Conservation (phyloP, 2,329 filamentous ascomycete genomes). For the Fusarium subtropicale region DNA sequence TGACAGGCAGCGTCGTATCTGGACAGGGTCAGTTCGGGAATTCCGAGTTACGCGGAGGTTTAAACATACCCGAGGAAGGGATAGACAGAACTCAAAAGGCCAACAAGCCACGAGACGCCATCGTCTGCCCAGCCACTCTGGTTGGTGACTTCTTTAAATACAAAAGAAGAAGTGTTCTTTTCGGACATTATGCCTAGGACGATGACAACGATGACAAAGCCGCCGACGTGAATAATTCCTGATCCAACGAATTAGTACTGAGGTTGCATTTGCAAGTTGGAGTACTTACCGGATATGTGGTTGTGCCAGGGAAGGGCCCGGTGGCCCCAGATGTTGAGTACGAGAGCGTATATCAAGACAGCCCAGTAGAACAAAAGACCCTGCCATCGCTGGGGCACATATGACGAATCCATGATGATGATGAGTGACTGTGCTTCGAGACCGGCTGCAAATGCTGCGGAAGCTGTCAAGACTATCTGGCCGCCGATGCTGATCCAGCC, state of each 20-base stretch:
- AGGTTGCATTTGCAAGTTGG: fast-evolving
- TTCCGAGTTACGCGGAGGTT: fast-evolving
- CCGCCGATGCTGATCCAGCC: conserved; percentile 57
- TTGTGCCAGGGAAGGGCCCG: conserved; percentile 54
- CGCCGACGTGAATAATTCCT: conserved; percentile 47
- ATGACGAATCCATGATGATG: conserved; percentile 56
- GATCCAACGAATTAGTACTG: neutral
- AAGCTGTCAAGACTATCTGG: conserved; percentile 59
- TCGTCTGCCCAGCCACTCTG: conserved; percentile 49
- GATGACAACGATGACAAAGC: conserved; percentile 46
- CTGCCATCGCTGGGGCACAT: conserved; percentile 57
- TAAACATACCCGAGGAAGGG: conserved; percentile 50
- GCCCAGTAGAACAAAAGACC: conserved; percentile 62
- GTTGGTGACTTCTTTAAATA: conserved; percentile 51
- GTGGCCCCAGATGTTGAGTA: conserved; percentile 57
- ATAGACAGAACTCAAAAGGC: conserved; percentile 50
- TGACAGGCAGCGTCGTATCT: conserved; percentile 53
- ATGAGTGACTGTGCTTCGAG: conserved; percentile 59
- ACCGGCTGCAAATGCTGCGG: conserved; percentile 60
- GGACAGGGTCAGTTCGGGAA: neutral
- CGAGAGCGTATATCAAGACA: conserved; percentile 52
- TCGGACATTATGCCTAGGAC: conserved; percentile 48
- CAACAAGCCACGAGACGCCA: conserved; percentile 51
- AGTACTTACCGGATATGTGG: conserved; percentile 29
- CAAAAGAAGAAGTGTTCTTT: conserved; percentile 48